Evolutionary conservation across 176 grass and related monocot species (phyloP), one percentile per base, ranked within the genome.

Genomic region (Thalia dealbata): DNA sequence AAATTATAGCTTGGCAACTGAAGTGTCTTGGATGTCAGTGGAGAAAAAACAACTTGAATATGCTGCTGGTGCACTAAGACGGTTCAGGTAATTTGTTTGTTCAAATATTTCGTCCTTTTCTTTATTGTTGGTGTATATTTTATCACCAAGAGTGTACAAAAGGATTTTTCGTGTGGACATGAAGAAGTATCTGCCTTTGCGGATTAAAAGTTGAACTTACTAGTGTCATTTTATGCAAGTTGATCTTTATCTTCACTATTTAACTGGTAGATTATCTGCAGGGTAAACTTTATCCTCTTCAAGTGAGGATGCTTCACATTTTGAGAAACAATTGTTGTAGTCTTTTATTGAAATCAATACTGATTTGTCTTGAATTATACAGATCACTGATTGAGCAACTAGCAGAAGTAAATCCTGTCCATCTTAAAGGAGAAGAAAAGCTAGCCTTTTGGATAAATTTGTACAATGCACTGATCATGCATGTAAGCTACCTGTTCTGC

Each of bases 401-500:
- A 74, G 93, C 84, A 71, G 89, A 92, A 82, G 85, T 96, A 56
- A 92, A 96, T 74, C 89, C 87, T 43, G 50, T 82, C 75, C 87
- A 84, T 60, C 89, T 96, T 55, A 76, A 76, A 23, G 80, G 84
- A 4, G 85, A 92, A 3, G 93, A 86, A 14, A 87, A 77, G 43
- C 66, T 96, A 78, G 89, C 93, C 80, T 96, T 96, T 75, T 96
- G 93, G 93, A 96, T 96, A 72, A 96, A 96, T 29, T 32, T 96
- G 60, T 96, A 92, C 80, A 96, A 96, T 35, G 93, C 93, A 0
- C 70, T 96, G 43, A 84, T 96, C 84, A 96, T 96, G 93, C 93
- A 96, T 19, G 93, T 92, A 79, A 0, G 93, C 28, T 28, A 66
- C 70, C 41, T 76, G 18, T 67, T 24, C 32, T 9, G 73, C 59